A percentile compares a stretch with the other conserved stretches of the same genome.
Evolutionary conservation across 1,284 basidiomycete genomes (phyloP).

Genomic region (Pholiota adiposa): DNA sequence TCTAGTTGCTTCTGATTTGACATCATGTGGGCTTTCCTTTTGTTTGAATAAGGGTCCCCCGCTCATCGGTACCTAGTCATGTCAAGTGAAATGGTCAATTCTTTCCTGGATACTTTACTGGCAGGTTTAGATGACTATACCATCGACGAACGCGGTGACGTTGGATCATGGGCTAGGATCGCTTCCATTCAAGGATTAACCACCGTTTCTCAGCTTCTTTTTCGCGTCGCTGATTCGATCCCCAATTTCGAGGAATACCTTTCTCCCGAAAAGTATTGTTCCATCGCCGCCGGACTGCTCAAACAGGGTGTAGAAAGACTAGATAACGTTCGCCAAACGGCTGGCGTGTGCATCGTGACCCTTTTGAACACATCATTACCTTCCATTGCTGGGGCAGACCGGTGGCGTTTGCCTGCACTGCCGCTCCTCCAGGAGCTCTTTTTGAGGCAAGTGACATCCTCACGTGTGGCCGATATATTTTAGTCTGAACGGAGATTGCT

Average conservation of each 20-base stretch:
- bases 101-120: conserved; percentile 57
- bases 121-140: conserved; percentile 88
- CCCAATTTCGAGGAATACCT: conserved; percentile 58
- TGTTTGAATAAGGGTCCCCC: conserved; percentile 10
- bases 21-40: conserved; percentile 46
- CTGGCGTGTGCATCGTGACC: conserved; percentile 65
- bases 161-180: conserved; percentile 96
- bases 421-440: conserved; percentile 57
- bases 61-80: conserved; percentile 45
- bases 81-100: conserved; percentile 43
- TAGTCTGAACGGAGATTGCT: neutral
- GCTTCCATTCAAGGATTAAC: conserved; percentile 69
- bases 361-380: conserved; percentile 54
- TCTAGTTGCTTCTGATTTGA: conserved; percentile 47
- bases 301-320: conserved; percentile 93
- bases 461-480: neutral
- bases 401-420: conserved; percentile 55
- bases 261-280: conserved; percentile 59
- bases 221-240: conserved; percentile 45
- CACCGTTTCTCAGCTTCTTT: conserved; percentile 49
- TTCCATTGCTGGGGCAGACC: conserved; percentile 38
- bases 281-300: conserved; percentile 69
- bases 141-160: conserved; percentile 93
- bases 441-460: conserved; percentile 46
- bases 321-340: conserved; percentile 85